Evolutionary conservation across 73 alveolate species (phyloP), one percentile per base, ranked within the genome.

Genomic region (Blepharisma japonicum): DNA sequence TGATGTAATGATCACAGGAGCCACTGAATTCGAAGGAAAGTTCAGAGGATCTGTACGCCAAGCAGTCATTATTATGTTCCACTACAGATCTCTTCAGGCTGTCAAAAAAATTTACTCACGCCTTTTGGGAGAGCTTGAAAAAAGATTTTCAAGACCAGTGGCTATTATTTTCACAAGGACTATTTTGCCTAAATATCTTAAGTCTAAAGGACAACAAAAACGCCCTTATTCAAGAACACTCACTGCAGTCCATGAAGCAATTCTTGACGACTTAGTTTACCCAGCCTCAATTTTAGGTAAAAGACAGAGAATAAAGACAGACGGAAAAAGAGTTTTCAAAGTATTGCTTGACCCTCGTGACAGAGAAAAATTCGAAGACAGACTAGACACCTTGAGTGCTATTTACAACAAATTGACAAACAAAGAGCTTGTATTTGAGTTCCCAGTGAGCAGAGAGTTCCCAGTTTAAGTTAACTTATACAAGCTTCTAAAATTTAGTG

Each of bases 321-420:
- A 70, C 46, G 61, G 61, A 45, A 70, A 21, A 39, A 70, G 46
- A 70, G 66, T 70, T 3, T 70, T 2, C 61, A 70, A 70, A 70
- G 66, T 70, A n/a, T n/a, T 49, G 11, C 45, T n/a, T 14, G 83
- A 74, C 56, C 90, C 81, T 53, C 70, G 45, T 77, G 92, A 84
- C 88, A 89, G 82, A 83, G 93, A 89, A 78, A 86, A 86, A 86
- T 85, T 92, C 25, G 94, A 92, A 86, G 84, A 87, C 90, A 92
- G 88, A 84, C 89, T 89, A 79, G 94, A 90, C 66, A 90, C 94
- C 27, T 83, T 92, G 91, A 79, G 90, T 11, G 92, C 89, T 50
- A 86, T 88, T 85, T 92, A 92, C 84, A 80, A 81, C 83, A 92
- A 84, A 89, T 81, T 92, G 77, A 92, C 96, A 84, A 88, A 89